These are phyloP conservation scores for Tanacetum coccineum DNA, from an alignment of 129 eudicot species.

Conservation along the genomic window DNA sequence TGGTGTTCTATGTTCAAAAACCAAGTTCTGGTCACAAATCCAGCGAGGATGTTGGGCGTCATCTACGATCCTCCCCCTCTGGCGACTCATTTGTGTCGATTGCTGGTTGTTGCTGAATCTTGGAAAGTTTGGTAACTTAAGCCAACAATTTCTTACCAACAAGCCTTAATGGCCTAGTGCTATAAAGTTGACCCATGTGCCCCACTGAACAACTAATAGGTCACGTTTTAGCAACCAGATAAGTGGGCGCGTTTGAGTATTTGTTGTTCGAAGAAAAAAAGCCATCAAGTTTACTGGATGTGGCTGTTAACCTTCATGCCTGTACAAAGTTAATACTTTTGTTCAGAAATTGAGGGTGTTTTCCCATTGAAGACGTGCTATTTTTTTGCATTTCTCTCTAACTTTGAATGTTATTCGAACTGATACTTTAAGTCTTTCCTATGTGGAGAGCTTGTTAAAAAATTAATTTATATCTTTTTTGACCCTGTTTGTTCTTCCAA, in stretches of 20 bases:
- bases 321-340: conserved; percentile 32
- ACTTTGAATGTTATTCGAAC: conserved; percentile 24
- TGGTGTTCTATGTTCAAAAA: conserved; percentile 62
- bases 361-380: conserved; percentile 25
- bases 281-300: conserved; percentile 21
- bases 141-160: not conserved
- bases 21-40: conserved; percentile 32
- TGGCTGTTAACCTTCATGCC: conserved; percentile 26
- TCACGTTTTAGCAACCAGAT: too few species aligned
- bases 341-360: conserved; percentile 23
- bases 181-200: too few species aligned
- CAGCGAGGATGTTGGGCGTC: conserved; percentile 62
- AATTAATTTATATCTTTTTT: not conserved
- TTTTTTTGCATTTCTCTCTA: conserved; percentile 27
- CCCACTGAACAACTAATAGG: too few species aligned
- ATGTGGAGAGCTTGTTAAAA: conserved; percentile 19
- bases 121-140: conserved; percentile 13
- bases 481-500: not conserved
- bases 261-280: not conserved
- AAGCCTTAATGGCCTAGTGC: too few species aligned
- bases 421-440: conserved; percentile 14
- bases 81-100: conserved; percentile 57
- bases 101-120: conserved; percentile 62
- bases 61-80: conserved; percentile 38
- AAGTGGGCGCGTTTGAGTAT: conserved; percentile 1